Base-by-base conservation (phyloP, 2,329 filamentous ascomycete genomes). In the Aspergillus clavatus region DNA sequence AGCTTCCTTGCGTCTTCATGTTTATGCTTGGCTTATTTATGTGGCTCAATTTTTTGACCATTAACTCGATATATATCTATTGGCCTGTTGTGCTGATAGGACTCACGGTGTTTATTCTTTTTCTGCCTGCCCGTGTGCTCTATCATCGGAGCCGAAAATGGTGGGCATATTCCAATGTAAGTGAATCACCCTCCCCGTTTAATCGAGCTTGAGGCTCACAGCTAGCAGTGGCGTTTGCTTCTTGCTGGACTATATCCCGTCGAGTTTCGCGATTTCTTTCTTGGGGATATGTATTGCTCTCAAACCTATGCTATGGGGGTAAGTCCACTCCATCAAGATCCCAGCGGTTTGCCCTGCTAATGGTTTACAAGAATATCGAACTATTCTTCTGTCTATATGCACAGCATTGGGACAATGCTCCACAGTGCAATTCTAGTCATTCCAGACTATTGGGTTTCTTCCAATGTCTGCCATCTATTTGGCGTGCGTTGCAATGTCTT, bases 221-320 rank as follows among this genome's bases (percentile, higher is more conserved):
- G 10, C 5, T 8, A 29, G 7, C 52, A 93, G 85, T 94, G 87
- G 80, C 87, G 93, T 49, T 75, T 97, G 14, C 72, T 94, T 42
- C 78, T 91, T 39, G 88, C 91, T 11, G 90, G 90, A 3, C 65
- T 95, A 16, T 96, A 94, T 60, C 89, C 89, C 1, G 93, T 98
- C 40, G 91, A 97, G 64, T 98, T 97, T 65, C 82, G 90, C 46
- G 93, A 98, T 68, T 97, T 98, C 71, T 97, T 96, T 68, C 78
- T 97, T 0, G 93, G 93, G 42, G 93, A 98, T 64, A 96, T 97
- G 76, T 95, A 95, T 67, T 97, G 91, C 68, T 97, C 93, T 2
- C 75, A 95, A 45, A 95, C 90, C 5, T 98, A 98, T 67, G 80
- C 85, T 12, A 87, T 88, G 68, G 85, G 87, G 49, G 87, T 91